Base-by-base conservation (phyloP, 371 early-diverging fungal genomes). In the Mucor sp. region DNA sequence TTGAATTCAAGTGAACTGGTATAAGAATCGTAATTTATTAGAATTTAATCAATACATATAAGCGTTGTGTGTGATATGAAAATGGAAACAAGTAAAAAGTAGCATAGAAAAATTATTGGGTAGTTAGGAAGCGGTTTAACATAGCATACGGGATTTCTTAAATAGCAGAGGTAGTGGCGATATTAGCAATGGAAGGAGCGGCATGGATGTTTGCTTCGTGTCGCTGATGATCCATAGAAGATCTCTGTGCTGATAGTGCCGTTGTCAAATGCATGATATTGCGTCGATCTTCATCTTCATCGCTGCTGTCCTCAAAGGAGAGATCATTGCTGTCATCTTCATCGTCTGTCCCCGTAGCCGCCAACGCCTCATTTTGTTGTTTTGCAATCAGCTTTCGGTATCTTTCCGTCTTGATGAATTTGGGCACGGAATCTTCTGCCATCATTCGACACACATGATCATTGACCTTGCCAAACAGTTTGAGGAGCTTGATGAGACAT, bases 361-460 rank as follows among this genome's bases (percentile, higher is more conserved):
- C 30, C 6, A 53, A 25, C 23, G 32, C 47, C 14, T 59, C 14
- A 3, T 41, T 19, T 15, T 67, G 30, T 41, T 60, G 53, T n/a
- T 72, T 55, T 25, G 28, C 59, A 17, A 78, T 23, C 9, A 80
- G 53, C 33, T 77, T 65, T 12, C 69, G 74, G 66, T 93, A 93
- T 67, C 78, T 78, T 23, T 83, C 76, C 9, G 93, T 91, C 64
- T 81, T 86, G 12, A 87, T 77, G 70, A 91, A 93, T 72, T 91
- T 93, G 1, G 93, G 91, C 11, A 91, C 87, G 4, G 91, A 91
- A 60, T 93, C 93, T 21, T 87, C 86, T 15, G 93, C 90, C 90
- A 91, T 89, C 30, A 93, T 79, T 19, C 84, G 73, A 74, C 89
- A 93, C 37, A 91, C 87, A 56, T 91, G 90, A 6, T 88, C 87